Evolutionary conservation across 148 eudicot species (phyloP), one percentile per base, ranked within the genome.

Genomic region (Rhododendron mucronatum): DNA sequence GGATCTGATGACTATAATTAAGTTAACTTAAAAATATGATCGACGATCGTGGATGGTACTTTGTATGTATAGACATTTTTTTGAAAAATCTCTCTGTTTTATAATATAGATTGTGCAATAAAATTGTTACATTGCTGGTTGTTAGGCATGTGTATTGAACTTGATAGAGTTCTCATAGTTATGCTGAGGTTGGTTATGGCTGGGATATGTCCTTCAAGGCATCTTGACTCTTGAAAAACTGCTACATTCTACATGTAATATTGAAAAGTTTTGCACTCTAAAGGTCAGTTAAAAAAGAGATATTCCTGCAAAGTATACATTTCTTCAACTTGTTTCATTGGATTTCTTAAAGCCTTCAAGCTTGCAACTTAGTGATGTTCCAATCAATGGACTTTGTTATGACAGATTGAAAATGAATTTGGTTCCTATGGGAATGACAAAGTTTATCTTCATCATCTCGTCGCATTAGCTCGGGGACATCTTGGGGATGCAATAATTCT

Each of bases 391-490:
- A 84, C 33, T 82, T 82, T 82, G 23, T 84, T 79, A 80, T 92
- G 89, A 85, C 97, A 96, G 99, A 93, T 95, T 76, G 99, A 96
- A 88, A 96, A 96, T 88, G 99, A 96, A 88, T 96, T 87, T 90
- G 99, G 99, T 86, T 96, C 99, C 69, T 96, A 91, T 74, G 98
- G 96, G 88, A 93, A 95, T 90, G 98, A 96, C 85, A 91, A 95
- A 90, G 93, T 90, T 76, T 96, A 96, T 89, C 88, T 96, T 87
- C 94, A 85, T 88, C 92, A 93, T 92, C 91, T 96, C 74, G 94
- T 94, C 83, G 86, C 84, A 59, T 84, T 94, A 86, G 96, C 95
- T 73, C 88, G 94, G 86, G 84, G 82, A 84, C 96, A 96, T 90
- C 94, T 96, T 65, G 97, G 97, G 85, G 90, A 95, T 77, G 95